Conservation (phyloP, 2,329 filamentous ascomycete genomes). For the Clarireedia hainanense region DNA sequence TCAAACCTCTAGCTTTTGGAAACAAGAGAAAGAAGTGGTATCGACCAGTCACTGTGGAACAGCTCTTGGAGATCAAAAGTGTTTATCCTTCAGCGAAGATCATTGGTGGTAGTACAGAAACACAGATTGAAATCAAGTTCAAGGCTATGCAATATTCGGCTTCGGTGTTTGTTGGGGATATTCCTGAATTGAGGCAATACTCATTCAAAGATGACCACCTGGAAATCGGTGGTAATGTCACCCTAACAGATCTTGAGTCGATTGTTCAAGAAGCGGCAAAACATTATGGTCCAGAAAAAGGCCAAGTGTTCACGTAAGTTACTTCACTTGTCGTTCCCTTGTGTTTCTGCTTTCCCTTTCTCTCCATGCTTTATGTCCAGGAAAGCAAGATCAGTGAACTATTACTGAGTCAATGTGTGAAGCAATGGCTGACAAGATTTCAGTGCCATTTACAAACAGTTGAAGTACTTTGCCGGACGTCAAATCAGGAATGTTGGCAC, state of each 20-base stretch:
- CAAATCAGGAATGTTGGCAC: conserved; percentile 98
- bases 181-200: conserved; percentile 79
- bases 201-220: conserved; percentile 70
- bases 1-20: conserved; percentile 77
- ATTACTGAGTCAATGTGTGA: too few relatives aligned
- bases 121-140: conserved; percentile 97
- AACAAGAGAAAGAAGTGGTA: conserved; percentile 96
- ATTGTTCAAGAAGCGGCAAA: conserved; percentile 74
- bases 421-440: not conserved
- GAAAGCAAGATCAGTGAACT: too few relatives aligned
- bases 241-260: conserved; percentile 81
- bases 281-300: conserved; percentile 57
- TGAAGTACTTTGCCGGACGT: conserved; percentile 87
- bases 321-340: not conserved
- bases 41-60: conserved; percentile 75
- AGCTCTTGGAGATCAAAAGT: conserved; percentile 86
- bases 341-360: not conserved
- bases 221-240: conserved; percentile 90
- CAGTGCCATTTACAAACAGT: conserved; percentile 79
- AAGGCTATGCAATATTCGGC: conserved; percentile 86
- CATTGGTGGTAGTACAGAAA: conserved; percentile 93
- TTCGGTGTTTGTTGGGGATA: conserved; percentile 90
- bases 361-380: too few relatives aligned
- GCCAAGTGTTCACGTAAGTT: conserved; percentile 61
- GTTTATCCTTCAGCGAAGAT: conserved; percentile 82